These are phyloP conservation scores for Ceratopteris richardii DNA, from an alignment of 75 land plant genomes.

Conservation along the genomic window DNA sequence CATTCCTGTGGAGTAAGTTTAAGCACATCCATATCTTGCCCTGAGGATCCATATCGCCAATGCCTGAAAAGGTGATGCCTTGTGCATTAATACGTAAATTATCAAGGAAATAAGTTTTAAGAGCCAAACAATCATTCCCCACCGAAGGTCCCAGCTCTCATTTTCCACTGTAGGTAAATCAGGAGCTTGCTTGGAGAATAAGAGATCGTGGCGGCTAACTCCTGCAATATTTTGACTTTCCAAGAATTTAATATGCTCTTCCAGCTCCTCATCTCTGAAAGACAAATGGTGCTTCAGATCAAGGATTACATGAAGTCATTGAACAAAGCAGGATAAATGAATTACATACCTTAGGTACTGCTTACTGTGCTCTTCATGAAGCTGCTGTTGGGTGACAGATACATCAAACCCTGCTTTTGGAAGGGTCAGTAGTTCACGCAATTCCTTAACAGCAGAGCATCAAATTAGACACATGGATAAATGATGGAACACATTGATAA, in stretches of 20 bases:
- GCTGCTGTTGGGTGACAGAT: conserved; percentile 84
- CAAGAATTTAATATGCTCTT: conserved; percentile 60
- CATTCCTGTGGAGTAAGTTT: conserved; percentile 6
- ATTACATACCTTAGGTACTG: conserved; percentile 52
- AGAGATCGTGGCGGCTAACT: conserved; percentile 84
- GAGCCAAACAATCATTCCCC: too few species aligned
- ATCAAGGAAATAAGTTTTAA: too few species aligned
- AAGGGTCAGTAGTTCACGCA: conserved; percentile 68
- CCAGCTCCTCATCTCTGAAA: conserved; percentile 53
- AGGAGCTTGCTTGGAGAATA: conserved; percentile 80
- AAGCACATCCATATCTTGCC: background rate
- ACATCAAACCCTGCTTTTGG: conserved; percentile 89
- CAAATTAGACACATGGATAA: background rate
- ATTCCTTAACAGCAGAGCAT: conserved; percentile 48
- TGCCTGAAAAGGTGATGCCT: conserved; percentile 1
- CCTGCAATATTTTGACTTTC: conserved; percentile 77
- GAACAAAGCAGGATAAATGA: background rate
- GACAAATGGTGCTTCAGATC: too few species aligned
- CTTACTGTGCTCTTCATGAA: conserved; percentile 75
- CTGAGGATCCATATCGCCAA: too few species aligned
- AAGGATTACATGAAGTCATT: background rate
- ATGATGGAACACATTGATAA: background rate
- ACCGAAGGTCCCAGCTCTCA: conserved; percentile 33
- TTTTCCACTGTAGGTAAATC: conserved; percentile 34
- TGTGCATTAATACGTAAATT: too few species aligned